Conservation (phyloP, 768 basidiomycete genomes). For the Butyriboletus loyo region DNA sequence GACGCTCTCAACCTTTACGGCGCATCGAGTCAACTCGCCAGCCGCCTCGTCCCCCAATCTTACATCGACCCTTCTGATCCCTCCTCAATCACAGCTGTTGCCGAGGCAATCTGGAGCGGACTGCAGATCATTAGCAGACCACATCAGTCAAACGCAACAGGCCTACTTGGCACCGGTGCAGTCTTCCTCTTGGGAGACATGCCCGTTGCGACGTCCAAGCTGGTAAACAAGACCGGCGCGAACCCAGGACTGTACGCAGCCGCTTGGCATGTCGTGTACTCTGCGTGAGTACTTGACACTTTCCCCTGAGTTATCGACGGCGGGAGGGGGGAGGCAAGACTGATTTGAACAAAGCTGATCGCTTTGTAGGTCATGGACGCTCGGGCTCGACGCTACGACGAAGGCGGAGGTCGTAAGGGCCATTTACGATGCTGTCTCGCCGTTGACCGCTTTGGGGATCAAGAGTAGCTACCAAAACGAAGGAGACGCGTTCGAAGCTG, state of each 20-base stretch:
- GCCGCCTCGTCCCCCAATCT: slow-evolving; percentile 19
- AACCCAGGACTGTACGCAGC: slow-evolving; percentile 17
- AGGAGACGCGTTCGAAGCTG: slow-evolving; percentile 13
- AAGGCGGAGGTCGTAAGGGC: slow-evolving; percentile 1
- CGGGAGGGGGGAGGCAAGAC: no score
- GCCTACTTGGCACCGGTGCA: background rate
- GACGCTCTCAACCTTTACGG: slow-evolving; percentile 13
- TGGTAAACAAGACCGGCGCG: slow-evolving; percentile 11
- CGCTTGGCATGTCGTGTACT: slow-evolving; percentile 12
- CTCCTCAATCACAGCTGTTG: slow-evolving; percentile 8
- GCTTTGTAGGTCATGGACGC: slow-evolving; percentile 14
- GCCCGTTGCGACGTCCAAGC: slow-evolving; percentile 3
- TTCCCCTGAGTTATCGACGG: background rate
- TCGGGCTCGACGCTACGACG: background rate
- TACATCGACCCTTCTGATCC: slow-evolving; percentile 10
- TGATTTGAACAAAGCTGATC: background rate
- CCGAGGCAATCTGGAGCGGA: slow-evolving; percentile 20
- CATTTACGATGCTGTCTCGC: slow-evolving; percentile 7
- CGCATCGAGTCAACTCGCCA: slow-evolving; percentile 12
- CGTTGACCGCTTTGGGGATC: slow-evolving; percentile 15
- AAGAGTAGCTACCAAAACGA: slow-evolving; percentile 25
- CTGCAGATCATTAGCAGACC: slow-evolving; percentile 10
- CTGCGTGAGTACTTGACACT: slow-evolving; percentile 5
- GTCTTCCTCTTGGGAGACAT: slow-evolving; percentile 2
- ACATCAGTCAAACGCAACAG: background rate